A percentile compares a stretch with the other conserved stretches of the same genome.
phyloP scores from a whole-genome alignment of 805 yeast genomes.

The Helenozyma baotianmanensis region DNA sequence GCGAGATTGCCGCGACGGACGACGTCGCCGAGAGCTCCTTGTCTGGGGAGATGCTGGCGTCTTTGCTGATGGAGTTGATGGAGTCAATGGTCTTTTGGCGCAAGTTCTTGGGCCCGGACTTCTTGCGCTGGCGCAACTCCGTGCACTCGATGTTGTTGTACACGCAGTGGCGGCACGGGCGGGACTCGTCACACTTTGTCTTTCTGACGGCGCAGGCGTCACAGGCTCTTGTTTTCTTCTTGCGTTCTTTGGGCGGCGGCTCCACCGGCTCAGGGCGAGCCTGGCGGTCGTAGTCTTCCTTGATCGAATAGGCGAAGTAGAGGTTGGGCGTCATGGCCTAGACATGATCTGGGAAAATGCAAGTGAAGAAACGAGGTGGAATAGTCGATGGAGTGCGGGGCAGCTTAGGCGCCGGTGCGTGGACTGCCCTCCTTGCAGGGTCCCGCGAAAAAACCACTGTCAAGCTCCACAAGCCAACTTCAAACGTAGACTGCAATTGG shows the following conservation, averaged over 20 bases:
- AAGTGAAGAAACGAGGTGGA: too few species aligned
- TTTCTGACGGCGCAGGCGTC: slow-evolving; percentile 41
- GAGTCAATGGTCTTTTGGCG: slow-evolving; percentile 31
- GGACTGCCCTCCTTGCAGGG: too few species aligned
- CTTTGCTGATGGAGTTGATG: slow-evolving; percentile 17
- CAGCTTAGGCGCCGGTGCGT: too few species aligned
- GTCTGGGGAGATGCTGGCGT: background rate
- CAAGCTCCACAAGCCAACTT: too few species aligned
- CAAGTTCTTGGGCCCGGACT: slow-evolving; percentile 38
- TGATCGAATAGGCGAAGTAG: slow-evolving; percentile 13
- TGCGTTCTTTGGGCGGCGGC: slow-evolving; percentile 16
- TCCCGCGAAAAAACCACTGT: too few species aligned
- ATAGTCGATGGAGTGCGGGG: too few species aligned
- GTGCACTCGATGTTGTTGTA: slow-evolving; percentile 35
- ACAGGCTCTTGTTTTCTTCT: slow-evolving; percentile 31
- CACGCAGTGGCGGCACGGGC: slow-evolving; percentile 39
- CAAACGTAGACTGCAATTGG: too few species aligned
- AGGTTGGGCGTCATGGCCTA: slow-evolving; percentile 7
- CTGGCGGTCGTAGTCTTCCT: slow-evolving; percentile 3
- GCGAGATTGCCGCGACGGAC: slow-evolving; percentile 3
- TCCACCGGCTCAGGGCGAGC: slow-evolving; percentile 7
- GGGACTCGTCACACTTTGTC: slow-evolving; percentile 32
- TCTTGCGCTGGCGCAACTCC: slow-evolving; percentile 32
- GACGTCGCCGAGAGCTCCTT: slow-evolving; percentile 3
- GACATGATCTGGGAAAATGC: too few species aligned